phyloP scores from a whole-genome alignment of 352 stramenopile species.

The Pythium pyrilobum region DNA sequence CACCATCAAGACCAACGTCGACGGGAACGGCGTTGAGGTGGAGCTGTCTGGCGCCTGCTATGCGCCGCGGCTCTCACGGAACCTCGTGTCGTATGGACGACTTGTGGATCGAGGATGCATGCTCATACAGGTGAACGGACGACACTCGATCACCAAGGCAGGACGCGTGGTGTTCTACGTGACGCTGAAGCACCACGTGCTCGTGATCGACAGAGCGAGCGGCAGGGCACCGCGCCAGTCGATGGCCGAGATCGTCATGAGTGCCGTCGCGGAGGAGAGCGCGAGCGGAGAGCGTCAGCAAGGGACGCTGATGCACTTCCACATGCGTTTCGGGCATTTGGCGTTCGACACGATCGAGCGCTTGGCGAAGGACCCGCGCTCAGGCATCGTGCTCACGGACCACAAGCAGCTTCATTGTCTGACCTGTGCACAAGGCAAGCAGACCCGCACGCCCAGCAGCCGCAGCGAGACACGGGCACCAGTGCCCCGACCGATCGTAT shows the following conservation, averaged over 20 bases:
- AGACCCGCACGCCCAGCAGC: not conserved
- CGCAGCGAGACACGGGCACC: conserved; percentile 1
- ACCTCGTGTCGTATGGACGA: conserved; percentile 3
- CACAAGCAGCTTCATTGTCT: not conserved
- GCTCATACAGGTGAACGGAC: not conserved
- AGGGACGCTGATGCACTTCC: conserved; percentile 7
- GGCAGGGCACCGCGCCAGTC: not conserved
- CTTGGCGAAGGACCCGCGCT: not conserved
- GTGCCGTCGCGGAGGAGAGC: not conserved
- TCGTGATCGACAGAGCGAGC: conserved; percentile 4
- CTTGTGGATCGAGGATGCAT: not conserved
- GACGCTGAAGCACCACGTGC: conserved; percentile 1
- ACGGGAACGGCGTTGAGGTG: not conserved
- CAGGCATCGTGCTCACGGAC: conserved; percentile 2
- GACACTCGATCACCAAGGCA: not conserved
- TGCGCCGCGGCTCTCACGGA: not conserved
- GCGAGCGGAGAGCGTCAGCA: not conserved
- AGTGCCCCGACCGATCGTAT: conserved; percentile 3
- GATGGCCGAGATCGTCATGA: not conserved
- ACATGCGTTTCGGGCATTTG: conserved; percentile 6
- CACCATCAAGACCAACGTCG: not conserved
- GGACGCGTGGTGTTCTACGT: not conserved
- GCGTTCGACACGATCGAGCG: conserved; percentile 7
- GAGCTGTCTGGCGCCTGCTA: not conserved
- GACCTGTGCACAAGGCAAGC: conserved; percentile 17